These are phyloP conservation scores for Ascocoryne sarcoides DNA, from an alignment of 2,329 filamentous ascomycete species.

Conservation along the genomic window DNA sequence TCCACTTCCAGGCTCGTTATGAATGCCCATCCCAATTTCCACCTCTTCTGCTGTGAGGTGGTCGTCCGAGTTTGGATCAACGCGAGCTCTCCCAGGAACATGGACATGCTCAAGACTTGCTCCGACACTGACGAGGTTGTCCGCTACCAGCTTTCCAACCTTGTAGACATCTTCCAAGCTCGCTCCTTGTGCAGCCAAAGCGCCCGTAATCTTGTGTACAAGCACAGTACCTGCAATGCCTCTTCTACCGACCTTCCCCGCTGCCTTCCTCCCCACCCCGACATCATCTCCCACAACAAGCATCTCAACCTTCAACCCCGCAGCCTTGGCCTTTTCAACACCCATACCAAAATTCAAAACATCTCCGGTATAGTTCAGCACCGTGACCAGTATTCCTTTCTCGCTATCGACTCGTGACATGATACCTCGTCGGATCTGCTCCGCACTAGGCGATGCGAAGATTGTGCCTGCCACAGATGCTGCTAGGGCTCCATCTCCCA, in stretches of 20 bases:
- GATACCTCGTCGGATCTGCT: slow-evolving; percentile 74
- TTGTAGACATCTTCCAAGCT: slow-evolving; percentile 62
- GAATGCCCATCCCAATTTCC: slow-evolving; percentile 65
- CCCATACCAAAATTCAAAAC: slow-evolving; percentile 90
- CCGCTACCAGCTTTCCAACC: slow-evolving; percentile 61
- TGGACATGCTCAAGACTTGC: slow-evolving; percentile 87
- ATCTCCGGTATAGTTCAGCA: slow-evolving; percentile 92
- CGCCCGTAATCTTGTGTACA: slow-evolving; percentile 84
- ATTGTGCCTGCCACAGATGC: slow-evolving; percentile 82
- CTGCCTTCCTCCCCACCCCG: slow-evolving; percentile 70
- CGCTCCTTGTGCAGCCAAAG: slow-evolving; percentile 63
- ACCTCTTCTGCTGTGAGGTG: slow-evolving; percentile 46
- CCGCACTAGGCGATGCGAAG: slow-evolving; percentile 71
- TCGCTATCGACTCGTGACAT: slow-evolving; percentile 61
- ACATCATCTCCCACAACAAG: slow-evolving; percentile 88
- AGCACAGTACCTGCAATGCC: slow-evolving; percentile 88
- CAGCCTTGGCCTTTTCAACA: slow-evolving; percentile 81
- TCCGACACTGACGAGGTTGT: slow-evolving; percentile 77
- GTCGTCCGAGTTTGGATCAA: slow-evolving; percentile 46
- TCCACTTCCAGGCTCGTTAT: slow-evolving; percentile 53
- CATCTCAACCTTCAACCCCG: slow-evolving; percentile 74
- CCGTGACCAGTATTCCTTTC: slow-evolving; percentile 75
- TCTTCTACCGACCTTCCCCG: slow-evolving; percentile 85
- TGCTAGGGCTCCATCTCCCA: slow-evolving; percentile 70
- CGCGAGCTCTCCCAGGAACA: slow-evolving; percentile 64